Evolutionary conservation across 768 basidiomycete species (phyloP), one percentile per base, ranked within the genome.

Genomic region (Boletus rex-veris): DNA sequence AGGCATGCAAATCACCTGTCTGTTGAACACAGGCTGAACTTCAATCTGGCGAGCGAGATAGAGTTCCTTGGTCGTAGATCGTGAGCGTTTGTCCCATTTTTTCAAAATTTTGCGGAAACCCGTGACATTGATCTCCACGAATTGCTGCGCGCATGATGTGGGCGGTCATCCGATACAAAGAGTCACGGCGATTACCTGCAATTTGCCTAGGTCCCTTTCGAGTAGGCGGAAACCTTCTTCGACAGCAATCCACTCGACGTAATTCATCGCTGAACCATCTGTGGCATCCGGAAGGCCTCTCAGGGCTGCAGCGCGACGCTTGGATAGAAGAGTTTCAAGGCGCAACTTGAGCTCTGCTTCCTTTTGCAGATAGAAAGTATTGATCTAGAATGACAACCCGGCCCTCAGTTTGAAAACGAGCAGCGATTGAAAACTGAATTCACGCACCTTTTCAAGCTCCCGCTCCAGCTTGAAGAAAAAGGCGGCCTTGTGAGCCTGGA

Each of bases 381-480:
- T 98, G 75, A 99, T 98, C 96, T 99, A 63, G 12, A 45, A 35
- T 42, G 63, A 45, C 31, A 36, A 11, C n/a, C 46, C 24, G 30
- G 36, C 10, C 12, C n/a, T 9, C 19, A 54, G 48, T 40, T 30
- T 55, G 50, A 47, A 35, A 37, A 42, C 43, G 48, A 46, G 44
- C 41, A 40, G 21, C 5, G 58, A 53, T 37, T 41, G 33, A 24
- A 53, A 53, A 39, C 28, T 26, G 39, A 45, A 39, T 49, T 33
- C 36, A 59, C 77, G 59, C 61, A 89, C 96, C 84, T 98, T 99
- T 74, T 98, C 97, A 19, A 98, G 76, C 71, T 99, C 97, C 19
- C 96, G 82, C 70, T 98, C 95, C 1, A 99, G 82, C 70, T 95
- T 98, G 81, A 97, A 98, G 78, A 99, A 98, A 78, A 98, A 99